Conservation (phyloP, 768 basidiomycete species). For the Daedaleopsis nitida region DNA sequence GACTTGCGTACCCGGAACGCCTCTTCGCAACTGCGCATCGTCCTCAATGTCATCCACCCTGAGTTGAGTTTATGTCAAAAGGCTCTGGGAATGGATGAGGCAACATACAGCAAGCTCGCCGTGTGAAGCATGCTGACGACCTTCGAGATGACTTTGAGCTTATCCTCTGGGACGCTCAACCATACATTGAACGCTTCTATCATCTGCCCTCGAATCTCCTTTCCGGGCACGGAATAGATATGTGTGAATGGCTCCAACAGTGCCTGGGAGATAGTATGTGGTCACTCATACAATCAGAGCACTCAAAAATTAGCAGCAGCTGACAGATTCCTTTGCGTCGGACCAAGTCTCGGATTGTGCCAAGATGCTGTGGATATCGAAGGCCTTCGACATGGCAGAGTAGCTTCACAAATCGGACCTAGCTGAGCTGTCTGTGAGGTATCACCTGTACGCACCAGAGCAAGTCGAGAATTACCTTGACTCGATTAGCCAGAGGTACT, state of each 20-base stretch:
- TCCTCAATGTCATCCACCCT: slow-evolving; percentile 97
- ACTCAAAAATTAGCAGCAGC: background rate
- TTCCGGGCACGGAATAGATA: slow-evolving; percentile 82
- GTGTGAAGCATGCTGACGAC: slow-evolving; percentile 95
- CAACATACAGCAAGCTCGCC: slow-evolving; percentile 81
- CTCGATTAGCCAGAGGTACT: no score
- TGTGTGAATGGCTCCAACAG: slow-evolving; percentile 90
- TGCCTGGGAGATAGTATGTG: slow-evolving; percentile 32
- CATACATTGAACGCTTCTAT: slow-evolving; percentile 93
- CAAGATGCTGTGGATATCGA: slow-evolving; percentile 17
- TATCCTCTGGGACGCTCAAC: slow-evolving; percentile 78
- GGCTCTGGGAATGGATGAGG: no score
- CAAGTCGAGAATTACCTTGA: no score
- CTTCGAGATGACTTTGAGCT: slow-evolving; percentile 70
- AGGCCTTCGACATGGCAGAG: background rate
- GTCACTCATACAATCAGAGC: no score
- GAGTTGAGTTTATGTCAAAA: slow-evolving; percentile 17
- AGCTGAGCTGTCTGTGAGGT: no score
- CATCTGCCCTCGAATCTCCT: slow-evolving; percentile 86
- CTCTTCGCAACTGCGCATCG: slow-evolving; percentile 82
- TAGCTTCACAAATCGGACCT: background rate
- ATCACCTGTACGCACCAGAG: no score
- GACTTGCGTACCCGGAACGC: slow-evolving; percentile 63
- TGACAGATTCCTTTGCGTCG: slow-evolving; percentile 24
- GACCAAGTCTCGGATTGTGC: slow-evolving; percentile 21